Evolutionary conservation across 495 filamentous ascomycete genomes (phyloP).

Genomic region (Barbatosphaeria neglecta): DNA sequence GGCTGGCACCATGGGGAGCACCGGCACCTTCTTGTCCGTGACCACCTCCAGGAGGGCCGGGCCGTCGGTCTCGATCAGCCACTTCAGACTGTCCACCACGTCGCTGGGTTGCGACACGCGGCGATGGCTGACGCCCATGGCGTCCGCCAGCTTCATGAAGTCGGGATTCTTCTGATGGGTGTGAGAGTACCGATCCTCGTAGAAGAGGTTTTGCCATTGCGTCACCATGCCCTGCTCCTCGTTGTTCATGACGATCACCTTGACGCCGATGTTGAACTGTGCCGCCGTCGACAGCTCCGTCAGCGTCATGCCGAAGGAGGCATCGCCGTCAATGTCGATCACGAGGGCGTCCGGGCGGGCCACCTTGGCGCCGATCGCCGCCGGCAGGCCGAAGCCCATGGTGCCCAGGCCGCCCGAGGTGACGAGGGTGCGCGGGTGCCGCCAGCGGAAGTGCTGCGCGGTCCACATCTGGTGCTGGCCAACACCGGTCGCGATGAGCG

Average conservation of each 20-base stretch:
- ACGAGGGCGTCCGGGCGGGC: constrained; percentile 75
- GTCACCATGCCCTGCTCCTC: constrained; percentile 97
- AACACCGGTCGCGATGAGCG: constrained; percentile 81
- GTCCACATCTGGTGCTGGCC: constrained; percentile 98
- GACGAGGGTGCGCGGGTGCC: constrained; percentile 74
- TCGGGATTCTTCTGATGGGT: constrained; percentile 85
- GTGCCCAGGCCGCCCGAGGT: constrained; percentile 88
- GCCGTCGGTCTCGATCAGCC: constrained; percentile 75
- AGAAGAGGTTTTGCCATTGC: constrained; percentile 91
- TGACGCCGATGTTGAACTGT: constrained; percentile 88
- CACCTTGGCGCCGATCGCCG: constrained; percentile 89
- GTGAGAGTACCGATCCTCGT: constrained; percentile 82
- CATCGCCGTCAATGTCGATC: constrained; percentile 90
- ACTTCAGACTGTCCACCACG: constrained; percentile 65
- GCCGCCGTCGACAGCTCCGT: constrained; percentile 81
- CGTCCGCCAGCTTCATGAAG: constrained; percentile 73
- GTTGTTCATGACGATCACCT: constrained; percentile 87
- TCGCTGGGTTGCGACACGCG: constrained; percentile 57
- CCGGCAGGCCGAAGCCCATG: constrained; percentile 90
- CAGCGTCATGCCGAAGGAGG: constrained; percentile 94
- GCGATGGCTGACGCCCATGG: constrained; percentile 67
- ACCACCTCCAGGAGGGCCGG: constrained; percentile 59
- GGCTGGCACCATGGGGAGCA: constrained; percentile 89
- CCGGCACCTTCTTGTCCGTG: constrained; percentile 85
- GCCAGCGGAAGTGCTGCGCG: constrained; percentile 89